Conservation (phyloP, 2,329 filamentous ascomycete genomes). For the Exophiala lecanii-corni region DNA sequence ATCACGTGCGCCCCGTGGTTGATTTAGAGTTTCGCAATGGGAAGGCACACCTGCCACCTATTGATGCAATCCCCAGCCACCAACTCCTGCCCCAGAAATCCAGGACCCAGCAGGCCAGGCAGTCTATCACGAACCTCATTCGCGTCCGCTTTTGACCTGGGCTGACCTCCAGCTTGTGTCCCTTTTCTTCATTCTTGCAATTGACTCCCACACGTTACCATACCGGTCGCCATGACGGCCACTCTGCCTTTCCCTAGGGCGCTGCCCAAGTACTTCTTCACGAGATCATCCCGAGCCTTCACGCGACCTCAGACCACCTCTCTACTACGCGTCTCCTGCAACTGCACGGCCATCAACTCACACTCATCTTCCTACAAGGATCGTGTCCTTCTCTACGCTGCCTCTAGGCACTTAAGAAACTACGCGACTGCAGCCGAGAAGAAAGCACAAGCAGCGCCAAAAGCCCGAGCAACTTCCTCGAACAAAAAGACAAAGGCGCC, state of each 20-base stretch:
- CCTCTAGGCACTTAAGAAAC: constrained; percentile 17
- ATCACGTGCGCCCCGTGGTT: no score
- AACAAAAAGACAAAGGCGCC: constrained; percentile 21
- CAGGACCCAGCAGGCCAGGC: no score
- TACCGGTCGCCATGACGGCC: constrained; percentile 22
- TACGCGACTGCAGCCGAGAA: constrained; percentile 31
- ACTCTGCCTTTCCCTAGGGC: constrained; percentile 17
- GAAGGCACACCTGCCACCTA: no score
- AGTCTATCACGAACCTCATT: no score
- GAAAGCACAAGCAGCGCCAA: constrained; percentile 28
- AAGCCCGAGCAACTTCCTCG: constrained; percentile 30
- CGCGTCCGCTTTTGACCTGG: no score
- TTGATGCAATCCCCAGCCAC: no score
- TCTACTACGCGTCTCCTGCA: constrained; percentile 22
- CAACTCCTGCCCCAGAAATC: no score
- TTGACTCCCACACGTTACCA: no score
- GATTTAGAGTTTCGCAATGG: no score
- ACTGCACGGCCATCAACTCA: constrained; percentile 22
- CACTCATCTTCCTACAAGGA: constrained; percentile 1
- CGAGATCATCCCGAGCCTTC: constrained; percentile 20
- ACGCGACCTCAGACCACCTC: constrained; percentile 24
- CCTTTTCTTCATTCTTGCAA: no score
- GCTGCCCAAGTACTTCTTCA: constrained; percentile 19
- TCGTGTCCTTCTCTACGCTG: constrained; percentile 22
- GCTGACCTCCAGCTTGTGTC: no score